Evolutionary conservation across 2,329 filamentous ascomycete genomes (phyloP), one percentile per base, ranked within the genome.

Genomic region (Penicillium vulpinum): DNA sequence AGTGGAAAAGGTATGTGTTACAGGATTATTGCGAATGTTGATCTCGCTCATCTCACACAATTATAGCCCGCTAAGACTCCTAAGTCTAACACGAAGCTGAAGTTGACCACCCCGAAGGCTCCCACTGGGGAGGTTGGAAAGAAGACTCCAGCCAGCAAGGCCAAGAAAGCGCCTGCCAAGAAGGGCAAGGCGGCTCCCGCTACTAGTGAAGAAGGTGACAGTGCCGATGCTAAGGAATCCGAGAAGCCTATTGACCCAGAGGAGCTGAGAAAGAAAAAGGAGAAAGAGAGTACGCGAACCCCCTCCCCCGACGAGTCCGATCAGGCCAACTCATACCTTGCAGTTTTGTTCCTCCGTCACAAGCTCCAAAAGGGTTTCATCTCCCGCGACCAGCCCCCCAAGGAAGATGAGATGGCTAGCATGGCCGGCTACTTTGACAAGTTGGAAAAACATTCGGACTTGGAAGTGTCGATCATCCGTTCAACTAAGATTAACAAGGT

Each of bases 401-500:
- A 92, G 75, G 90, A 91, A 66, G 87, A 92, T 24, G 80, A 81
- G 57, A 80, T 80, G 78, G 73, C 72, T 0, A 63, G 70, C 33
- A 78, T 80, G 75, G 75, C 75, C 10, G 70, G 63, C 36, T 77
- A 74, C 59, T 76, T 79, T 65, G 83, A 82, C 29, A 91, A 95
- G 74, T 84, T 99, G 6, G 94, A 99, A 77, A 84, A 81, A 8
- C 88, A 86, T 81, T 73, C 85, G 1, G 90, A 96, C 62, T 84
- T 97, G 5, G 93, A 97, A 72, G 91, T 90, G 29, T 86, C 87
- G 63, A 94, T 97, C 67, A 96, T 97, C 68, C 87, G 90, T 62
- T 81, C 80, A 15, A 99, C 94, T 60, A 99, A 97, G 83, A 97
- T 99, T 76, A 93, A 97, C 85, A 99, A 99, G 80, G 93, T 99